Percentiles rank a stretch among this genome's conserved stretches.
phyloP scores from a whole-genome alignment of 306 rosid genomes.

The Rubus parviflorus region DNA sequence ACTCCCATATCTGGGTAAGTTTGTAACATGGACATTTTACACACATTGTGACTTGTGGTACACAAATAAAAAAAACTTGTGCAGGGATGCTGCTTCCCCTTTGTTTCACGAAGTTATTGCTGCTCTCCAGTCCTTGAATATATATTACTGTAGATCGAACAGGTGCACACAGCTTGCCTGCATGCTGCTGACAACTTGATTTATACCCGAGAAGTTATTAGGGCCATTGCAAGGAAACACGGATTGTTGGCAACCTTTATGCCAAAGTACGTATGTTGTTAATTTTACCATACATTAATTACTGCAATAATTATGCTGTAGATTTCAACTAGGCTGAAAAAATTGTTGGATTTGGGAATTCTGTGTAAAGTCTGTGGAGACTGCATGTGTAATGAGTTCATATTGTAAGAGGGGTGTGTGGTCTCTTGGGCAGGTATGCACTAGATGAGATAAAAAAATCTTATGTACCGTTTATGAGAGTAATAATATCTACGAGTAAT shows the following conservation, averaged over 20 bases:
- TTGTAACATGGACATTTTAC: constrained; percentile 7
- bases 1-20: constrained; percentile 5
- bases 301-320: background rate
- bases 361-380: no score
- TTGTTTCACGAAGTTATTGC: constrained; percentile 57
- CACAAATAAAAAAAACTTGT: constrained; percentile 10
- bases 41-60: constrained; percentile 12
- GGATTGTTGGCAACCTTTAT: constrained; percentile 81
- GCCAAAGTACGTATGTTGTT: constrained; percentile 68
- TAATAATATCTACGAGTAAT: background rate
- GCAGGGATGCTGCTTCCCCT: constrained; percentile 73
- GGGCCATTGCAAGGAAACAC: constrained; percentile 73
- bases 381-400: background rate
- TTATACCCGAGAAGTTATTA: constrained; percentile 77
- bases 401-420: background rate
- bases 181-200: constrained; percentile 69
- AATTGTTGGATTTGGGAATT: background rate
- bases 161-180: constrained; percentile 64
- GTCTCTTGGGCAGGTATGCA: constrained; percentile 54
- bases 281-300: background rate
- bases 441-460: constrained; percentile 48
- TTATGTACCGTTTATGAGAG: background rate
- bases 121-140: constrained; percentile 61
- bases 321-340: background rate
- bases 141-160: constrained; percentile 81